Percentiles rank a stretch among this genome's conserved stretches.
phyloP scores from a whole-genome alignment of 208 protist species.

The Novymonas esmeraldas region DNA sequence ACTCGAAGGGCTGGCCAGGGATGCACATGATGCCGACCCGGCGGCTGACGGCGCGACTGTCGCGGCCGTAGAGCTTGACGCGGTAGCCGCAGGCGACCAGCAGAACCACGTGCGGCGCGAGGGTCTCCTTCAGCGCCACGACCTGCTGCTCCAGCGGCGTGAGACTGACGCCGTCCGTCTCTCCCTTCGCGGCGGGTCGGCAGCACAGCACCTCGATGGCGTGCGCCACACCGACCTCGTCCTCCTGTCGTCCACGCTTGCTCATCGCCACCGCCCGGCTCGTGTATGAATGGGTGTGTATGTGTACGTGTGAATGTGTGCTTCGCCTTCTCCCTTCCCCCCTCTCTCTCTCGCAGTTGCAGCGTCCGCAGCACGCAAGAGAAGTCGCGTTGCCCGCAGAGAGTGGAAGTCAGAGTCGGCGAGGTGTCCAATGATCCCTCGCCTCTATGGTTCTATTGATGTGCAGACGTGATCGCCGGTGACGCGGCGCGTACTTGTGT shows the following conservation, averaged over 20 bases:
- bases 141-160: slow-evolving; percentile 87
- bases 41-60: slow-evolving; percentile 83
- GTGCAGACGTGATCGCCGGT: no score
- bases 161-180: slow-evolving; percentile 46
- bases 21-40: slow-evolving; percentile 90
- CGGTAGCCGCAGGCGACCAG: slow-evolving; percentile 90
- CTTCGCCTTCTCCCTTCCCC: no score
- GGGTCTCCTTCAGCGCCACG: slow-evolving; percentile 53
- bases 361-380: no score
- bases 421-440: no score
- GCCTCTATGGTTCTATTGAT: no score
- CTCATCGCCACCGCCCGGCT: slow-evolving; percentile 31
- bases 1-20: slow-evolving; percentile 77
- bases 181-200: slow-evolving; percentile 26
- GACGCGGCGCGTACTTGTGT: not conserved
- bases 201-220: slow-evolving; percentile 72
- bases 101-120: slow-evolving; percentile 66
- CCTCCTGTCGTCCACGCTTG: slow-evolving; percentile 59
- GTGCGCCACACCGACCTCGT: slow-evolving; percentile 39
- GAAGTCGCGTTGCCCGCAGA: no score
- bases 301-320: slow-evolving; percentile 5
- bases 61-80: slow-evolving; percentile 83
- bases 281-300: slow-evolving; percentile 12
- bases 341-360: no score
- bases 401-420: no score